A percentile compares a stretch with the other conserved stretches of the same genome.
phyloP scores from a whole-genome alignment of 2,329 filamentous ascomycete genomes.

The Penicillium sp. region DNA sequence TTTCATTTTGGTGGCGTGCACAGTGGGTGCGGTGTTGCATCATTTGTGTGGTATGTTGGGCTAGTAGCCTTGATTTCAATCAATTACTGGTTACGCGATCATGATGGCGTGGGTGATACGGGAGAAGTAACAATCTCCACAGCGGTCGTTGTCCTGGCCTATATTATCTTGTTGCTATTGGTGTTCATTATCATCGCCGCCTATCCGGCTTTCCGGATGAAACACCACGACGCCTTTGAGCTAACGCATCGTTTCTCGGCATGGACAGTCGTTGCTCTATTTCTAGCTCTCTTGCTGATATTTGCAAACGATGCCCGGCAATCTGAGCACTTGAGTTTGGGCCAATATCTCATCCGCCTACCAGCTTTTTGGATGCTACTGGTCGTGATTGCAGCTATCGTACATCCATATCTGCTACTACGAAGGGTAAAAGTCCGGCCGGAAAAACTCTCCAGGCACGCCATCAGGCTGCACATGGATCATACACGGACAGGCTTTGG shows the following conservation, averaged over 20 bases:
- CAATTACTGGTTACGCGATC: slow-evolving; percentile 26
- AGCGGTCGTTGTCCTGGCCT: slow-evolving; percentile 53
- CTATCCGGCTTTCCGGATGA: slow-evolving; percentile 60
- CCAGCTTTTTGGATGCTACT: slow-evolving; percentile 66
- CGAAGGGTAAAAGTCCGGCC: slow-evolving; percentile 63
- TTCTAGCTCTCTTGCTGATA: slow-evolving; percentile 62
- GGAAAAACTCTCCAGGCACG: slow-evolving; percentile 67
- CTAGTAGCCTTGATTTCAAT: slow-evolving; percentile 34
- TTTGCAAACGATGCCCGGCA: slow-evolving; percentile 44
- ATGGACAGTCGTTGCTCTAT: slow-evolving; percentile 63
- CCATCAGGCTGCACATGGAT: slow-evolving; percentile 65
- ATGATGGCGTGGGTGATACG: background rate
- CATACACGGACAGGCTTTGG: slow-evolving; percentile 58
- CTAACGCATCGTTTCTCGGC: slow-evolving; percentile 67
- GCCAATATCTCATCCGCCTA: slow-evolving; percentile 40
- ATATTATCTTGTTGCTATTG: slow-evolving; percentile 56
- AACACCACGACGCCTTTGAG: slow-evolving; percentile 67
- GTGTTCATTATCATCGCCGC: slow-evolving; percentile 59
- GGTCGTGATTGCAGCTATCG: slow-evolving; percentile 60
- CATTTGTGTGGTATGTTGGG: slow-evolving; percentile 46
- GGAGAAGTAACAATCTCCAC: slow-evolving; percentile 21
- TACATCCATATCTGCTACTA: slow-evolving; percentile 70
- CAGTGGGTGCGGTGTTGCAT: slow-evolving; percentile 48
- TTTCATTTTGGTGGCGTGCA: slow-evolving; percentile 55
- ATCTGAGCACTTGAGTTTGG: slow-evolving; percentile 30